Base-by-base conservation (phyloP, 2,329 filamentous ascomycete species). In the Paracamarosporium sp. region DNA sequence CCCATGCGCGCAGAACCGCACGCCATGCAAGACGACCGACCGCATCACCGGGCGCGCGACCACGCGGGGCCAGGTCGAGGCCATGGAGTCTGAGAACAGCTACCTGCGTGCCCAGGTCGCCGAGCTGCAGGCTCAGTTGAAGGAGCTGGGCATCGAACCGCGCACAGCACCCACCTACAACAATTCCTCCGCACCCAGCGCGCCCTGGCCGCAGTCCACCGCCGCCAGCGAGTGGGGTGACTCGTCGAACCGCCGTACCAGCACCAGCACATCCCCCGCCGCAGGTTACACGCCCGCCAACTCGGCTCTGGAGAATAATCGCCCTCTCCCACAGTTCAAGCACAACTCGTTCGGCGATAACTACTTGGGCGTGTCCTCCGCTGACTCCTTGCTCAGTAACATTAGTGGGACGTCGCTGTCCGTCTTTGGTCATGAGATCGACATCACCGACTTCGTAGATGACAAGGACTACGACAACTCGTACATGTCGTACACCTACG, bases 11-110 rank as follows among this genome's bases (percentile, higher is more conserved):
- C 88, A 90, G 76, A 90, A 91, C 72, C 88, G 87, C 62, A 86
- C 90, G 67, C 86, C 91, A 70, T 96, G 92, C 79, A 89, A 86
- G 78, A 93, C 93, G 53, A 96, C 92, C 56, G 92, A 96, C 76
- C 88, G 92, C 67, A 92, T 95, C 70, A 93, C 91, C 3, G 91
- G 92, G 57, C 88, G 90, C 61, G 91, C 92, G 50, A 90, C 91
- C 58, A 86, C 88, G 56, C 84, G 92, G 67, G 92, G 92, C 52
- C 92, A 94, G 69, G 82, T 91, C 63, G 89, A 93, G 72, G 85
- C 88, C 65, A 81, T 95, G 55, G 91, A 96, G 76, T 83, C 85
- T 59, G 87, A 93, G 70, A 88, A 89, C 75, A 80, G 78, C n/a
- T 84, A 84, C 65, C 85, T 94, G 79, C 82, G 88, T 62, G 80